Conservation (phyloP, 148 eudicot species). For the Rhododendron griersonianum region DNA sequence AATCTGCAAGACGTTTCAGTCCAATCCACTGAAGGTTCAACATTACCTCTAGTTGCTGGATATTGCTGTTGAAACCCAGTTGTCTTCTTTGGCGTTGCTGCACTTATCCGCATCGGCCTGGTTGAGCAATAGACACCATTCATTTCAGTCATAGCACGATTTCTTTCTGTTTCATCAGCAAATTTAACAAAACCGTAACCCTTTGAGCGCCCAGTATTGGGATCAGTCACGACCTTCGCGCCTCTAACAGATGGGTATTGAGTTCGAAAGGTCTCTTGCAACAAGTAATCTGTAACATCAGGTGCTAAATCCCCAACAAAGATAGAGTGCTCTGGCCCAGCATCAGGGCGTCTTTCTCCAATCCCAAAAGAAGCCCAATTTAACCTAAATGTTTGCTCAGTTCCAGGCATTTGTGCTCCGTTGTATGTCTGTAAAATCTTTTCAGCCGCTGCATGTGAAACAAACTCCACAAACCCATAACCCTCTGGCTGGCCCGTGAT, state of each 20-base stretch:
- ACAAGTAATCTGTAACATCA: constrained; percentile 79
- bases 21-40: not conserved
- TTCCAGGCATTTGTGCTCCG: constrained; percentile 90
- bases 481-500: constrained; percentile 94
- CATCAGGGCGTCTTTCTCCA: constrained; percentile 78
- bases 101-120: constrained; percentile 97
- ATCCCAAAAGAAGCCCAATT: constrained; percentile 98
- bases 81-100: constrained; percentile 91
- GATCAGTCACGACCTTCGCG: constrained; percentile 93
- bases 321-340: constrained; percentile 90
- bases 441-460: constrained; percentile 81
- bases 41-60: constrained; percentile 64
- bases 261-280: constrained; percentile 86
- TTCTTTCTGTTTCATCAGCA: constrained; percentile 84
- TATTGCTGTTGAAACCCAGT: constrained; percentile 67
- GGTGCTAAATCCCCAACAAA: constrained; percentile 98
- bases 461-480: constrained; percentile 94
- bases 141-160: constrained; percentile 96
- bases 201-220: constrained; percentile 86
- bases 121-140: constrained; percentile 88
- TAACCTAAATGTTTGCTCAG: constrained; percentile 79
- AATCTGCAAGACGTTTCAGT: not conserved
- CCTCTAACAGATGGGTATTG: constrained; percentile 92
- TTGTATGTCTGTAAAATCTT: constrained; percentile 74
- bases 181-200: constrained; percentile 98